Evolutionary conservation across 192 early-diverging fungal genomes (phyloP), one percentile per base, ranked within the genome.

Genomic region (Podila horticola): DNA sequence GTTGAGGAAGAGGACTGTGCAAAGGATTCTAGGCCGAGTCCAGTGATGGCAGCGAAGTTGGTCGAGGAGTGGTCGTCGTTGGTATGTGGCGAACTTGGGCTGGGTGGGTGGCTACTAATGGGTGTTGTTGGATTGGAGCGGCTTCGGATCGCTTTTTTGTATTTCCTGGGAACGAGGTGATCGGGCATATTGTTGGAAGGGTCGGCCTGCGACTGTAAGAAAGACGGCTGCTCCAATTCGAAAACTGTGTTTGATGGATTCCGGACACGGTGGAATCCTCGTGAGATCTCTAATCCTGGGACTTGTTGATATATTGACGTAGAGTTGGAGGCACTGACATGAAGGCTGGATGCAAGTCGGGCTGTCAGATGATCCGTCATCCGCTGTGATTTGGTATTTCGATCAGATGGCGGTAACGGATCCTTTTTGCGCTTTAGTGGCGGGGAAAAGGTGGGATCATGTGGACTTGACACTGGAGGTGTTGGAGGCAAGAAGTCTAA

Each of bases 341-440:
- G 66, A 11, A 81, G 69, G n/a, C 60, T 73, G 26, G 77, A 49
- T n/a, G 77, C 77, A 26, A 81, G 67, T 38, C 71, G 66, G 6
- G 69, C 59, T 31, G 77, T 72, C 9, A 81, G 66, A 30, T 81
- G 77, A 30, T 81, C 77, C 4, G 77, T 72, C 67, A 81, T 64
- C 26, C 77, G 70, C 20, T 81, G 77, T 13, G 77, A 69, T 31
- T 81, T 81, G 3, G 52, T 73, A 60, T 22, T 81, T 20, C 70
- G 71, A 33, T 81, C 77, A 0, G 62, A 81, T 0, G 62, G 24
- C 7, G 71, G 50, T 2, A 72, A 50, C 13, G 70, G 58, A 8
- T 81, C 77, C 13, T 81, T 81, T 38, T 81, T 81, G 22, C 77
- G 70, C 17, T 81, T 81, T 10, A 81, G 62, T 38, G 77, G 77